Percentiles rank a stretch among this genome's conserved stretches.
These are phyloP conservation scores for Pseudozyma sp. DNA, from an alignment of 1,284 basidiomycete species.

Conservation along the genomic window DNA sequence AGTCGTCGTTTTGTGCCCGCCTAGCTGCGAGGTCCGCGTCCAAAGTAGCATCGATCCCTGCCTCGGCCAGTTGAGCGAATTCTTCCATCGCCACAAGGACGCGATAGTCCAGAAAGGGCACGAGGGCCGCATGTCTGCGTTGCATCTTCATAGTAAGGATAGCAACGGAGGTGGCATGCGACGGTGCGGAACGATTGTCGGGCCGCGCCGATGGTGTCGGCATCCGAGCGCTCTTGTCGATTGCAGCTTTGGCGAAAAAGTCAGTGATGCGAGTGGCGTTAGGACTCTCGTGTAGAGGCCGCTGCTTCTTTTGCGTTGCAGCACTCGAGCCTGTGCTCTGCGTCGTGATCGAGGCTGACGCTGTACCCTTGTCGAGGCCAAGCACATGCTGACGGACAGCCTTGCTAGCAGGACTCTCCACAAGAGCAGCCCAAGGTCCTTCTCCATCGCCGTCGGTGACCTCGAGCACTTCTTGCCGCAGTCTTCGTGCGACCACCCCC, in stretches of 20 bases:
- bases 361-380: slow-evolving; percentile 3
- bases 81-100: slow-evolving; percentile 20
- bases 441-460: slow-evolving; percentile 9
- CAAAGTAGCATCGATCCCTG: slow-evolving; percentile 16
- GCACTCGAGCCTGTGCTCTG: background rate
- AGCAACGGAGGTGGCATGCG: slow-evolving; percentile 4
- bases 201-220: background rate
- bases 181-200: too few species aligned
- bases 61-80: slow-evolving; percentile 3
- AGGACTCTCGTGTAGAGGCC: slow-evolving; percentile 28
- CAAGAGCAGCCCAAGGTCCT: slow-evolving; percentile 37
- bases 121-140: slow-evolving; percentile 32
- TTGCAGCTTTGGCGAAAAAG: slow-evolving; percentile 28
- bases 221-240: background rate
- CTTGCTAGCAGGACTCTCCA: slow-evolving; percentile 38
- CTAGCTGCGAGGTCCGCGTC: slow-evolving; percentile 17
- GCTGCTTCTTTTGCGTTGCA: slow-evolving; percentile 10
- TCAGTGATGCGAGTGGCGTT: slow-evolving; percentile 42
- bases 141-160: slow-evolving; percentile 30
- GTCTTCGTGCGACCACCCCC: slow-evolving; percentile 21
- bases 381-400: slow-evolving; percentile 14
- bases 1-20: slow-evolving; percentile 1
- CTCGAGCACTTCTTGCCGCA: slow-evolving; percentile 35
- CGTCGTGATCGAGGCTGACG: background rate
- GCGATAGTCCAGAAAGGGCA: slow-evolving; percentile 34